A percentile compares a stretch with the other conserved stretches of the same genome.
Evolutionary conservation across 768 basidiomycete genomes (phyloP).

Genomic region (Gelatoporia subvermispora): DNA sequence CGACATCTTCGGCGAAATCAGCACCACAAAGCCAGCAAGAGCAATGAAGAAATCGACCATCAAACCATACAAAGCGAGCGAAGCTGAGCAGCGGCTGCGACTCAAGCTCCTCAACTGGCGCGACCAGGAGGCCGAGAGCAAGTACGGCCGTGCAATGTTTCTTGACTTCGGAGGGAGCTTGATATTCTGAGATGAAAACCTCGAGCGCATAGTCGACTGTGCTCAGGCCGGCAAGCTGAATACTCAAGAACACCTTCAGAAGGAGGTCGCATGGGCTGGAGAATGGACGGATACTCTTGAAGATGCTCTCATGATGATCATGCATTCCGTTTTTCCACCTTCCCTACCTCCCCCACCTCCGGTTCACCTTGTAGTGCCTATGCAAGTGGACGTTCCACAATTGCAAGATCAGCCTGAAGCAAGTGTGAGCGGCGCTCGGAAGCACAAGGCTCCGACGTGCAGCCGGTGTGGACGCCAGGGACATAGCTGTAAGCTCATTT

Average conservation of each 20-base stretch:
- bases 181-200: slow-evolving; percentile 15
- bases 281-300: too few species aligned
- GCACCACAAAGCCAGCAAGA: not conserved
- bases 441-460: too few species aligned
- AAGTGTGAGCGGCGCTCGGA: too few species aligned
- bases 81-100: slow-evolving; percentile 4
- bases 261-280: slow-evolving; percentile 8
- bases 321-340: too few species aligned
- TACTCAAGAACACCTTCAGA: slow-evolving; percentile 6
- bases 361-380: too few species aligned
- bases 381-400: too few species aligned
- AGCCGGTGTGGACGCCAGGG: too few species aligned
- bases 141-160: slow-evolving; percentile 5
- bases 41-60: slow-evolving; percentile 4
- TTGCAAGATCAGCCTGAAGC: too few species aligned
- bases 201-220: slow-evolving; percentile 22
- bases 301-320: too few species aligned
- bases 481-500: too few species aligned
- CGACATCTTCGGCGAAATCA: not conserved
- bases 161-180: slow-evolving; percentile 13
- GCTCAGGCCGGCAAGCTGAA: slow-evolving; percentile 20
- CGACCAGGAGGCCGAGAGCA: not conserved
- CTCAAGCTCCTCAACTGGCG: slow-evolving; percentile 14
- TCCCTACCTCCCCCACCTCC: too few species aligned
- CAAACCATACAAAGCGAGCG: not conserved